Evolutionary conservation across 2,329 filamentous ascomycete genomes (phyloP), one percentile per base, ranked within the genome.

Genomic region (Tetracladium maxilliforme): DNA sequence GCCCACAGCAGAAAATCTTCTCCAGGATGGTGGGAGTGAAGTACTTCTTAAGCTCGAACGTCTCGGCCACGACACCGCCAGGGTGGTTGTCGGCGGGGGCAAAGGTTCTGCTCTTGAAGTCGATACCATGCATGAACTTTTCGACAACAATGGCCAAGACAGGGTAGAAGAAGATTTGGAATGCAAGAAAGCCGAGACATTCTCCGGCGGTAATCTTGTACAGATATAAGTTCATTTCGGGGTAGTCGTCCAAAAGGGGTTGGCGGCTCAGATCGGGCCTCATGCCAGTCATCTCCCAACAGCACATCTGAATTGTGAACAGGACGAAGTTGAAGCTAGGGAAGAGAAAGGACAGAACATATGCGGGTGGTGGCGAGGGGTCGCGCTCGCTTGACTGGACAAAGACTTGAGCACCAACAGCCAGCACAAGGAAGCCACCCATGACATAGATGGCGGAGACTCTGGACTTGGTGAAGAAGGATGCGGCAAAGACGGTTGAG

Each of bases 381-480:
- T 17, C 33, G 27, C n/a, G 29, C 16, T 10, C 5, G 30, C 23
- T 12, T 13, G 21, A 14, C 13, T 12, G 6, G 26, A 30, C 8
- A 40, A 20, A 7, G 31, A 23, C 58, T 39, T 76, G 67, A 4
- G 68, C 63, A 21, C 75, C 52, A 31, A 77, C 62, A 4, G 68
- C 70, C 5, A 76, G 45, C 6, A 71, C 43, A 23, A 76, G 61
- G 1, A 60, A 62, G 10, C 61, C 46, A 18, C 75, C 67, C 6
- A 66, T 64, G n/a, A 64, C 56, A 3, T 66, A 62, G 30, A 75
- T 72, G 14, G 71, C 70, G 18, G 65, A 70, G 8, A 77, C 54
- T 32, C 76, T 70, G 3, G 70, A 61, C 35, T 68, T 72, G 32
- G 55, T 60, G 47, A 76, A 77, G 36, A 76, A 65, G 10, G 63